Percentiles rank a stretch among this genome's conserved stretches.
These are phyloP conservation scores for Babesia bovis DNA, from an alignment of 169 alveolate species.

Conservation along the genomic window DNA sequence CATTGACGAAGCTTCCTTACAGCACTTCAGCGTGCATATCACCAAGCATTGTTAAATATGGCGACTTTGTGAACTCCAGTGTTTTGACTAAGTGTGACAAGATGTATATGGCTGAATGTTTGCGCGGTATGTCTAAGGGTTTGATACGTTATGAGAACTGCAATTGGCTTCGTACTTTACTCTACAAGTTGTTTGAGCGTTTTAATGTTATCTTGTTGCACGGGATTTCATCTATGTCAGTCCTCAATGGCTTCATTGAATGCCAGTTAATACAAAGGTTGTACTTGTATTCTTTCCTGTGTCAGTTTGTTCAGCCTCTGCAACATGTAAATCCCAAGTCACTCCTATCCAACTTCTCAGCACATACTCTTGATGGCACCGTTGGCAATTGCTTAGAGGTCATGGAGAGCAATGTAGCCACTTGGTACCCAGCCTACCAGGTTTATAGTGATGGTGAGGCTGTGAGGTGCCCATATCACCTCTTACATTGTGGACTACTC, in stretches of 20 bases:
- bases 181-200: constrained; percentile 16
- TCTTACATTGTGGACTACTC: constrained; percentile 35
- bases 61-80: constrained; percentile 4
- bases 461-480: constrained; percentile 32
- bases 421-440: constrained; percentile 42
- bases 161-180: constrained; percentile 26
- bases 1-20: constrained; percentile 22
- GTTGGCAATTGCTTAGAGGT: constrained; percentile 34
- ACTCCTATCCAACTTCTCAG: constrained; percentile 12
- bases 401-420: constrained; percentile 11
- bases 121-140: background rate
- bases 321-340: constrained; percentile 26
- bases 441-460: background rate
- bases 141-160: constrained; percentile 8
- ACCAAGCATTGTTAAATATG: background rate
- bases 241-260: background rate
- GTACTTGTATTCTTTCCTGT: constrained; percentile 24
- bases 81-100: constrained; percentile 14
- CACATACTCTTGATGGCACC: background rate
- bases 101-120: constrained; percentile 13
- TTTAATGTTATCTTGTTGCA: constrained; percentile 9
- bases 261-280: constrained; percentile 24
- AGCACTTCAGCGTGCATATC: constrained; percentile 25
- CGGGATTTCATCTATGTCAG: constrained; percentile 1
- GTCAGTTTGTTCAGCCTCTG: constrained; percentile 32